These are phyloP conservation scores for Bipolaris victoriae DNA, from an alignment of 2,329 filamentous ascomycete genomes.

Conservation along the genomic window DNA sequence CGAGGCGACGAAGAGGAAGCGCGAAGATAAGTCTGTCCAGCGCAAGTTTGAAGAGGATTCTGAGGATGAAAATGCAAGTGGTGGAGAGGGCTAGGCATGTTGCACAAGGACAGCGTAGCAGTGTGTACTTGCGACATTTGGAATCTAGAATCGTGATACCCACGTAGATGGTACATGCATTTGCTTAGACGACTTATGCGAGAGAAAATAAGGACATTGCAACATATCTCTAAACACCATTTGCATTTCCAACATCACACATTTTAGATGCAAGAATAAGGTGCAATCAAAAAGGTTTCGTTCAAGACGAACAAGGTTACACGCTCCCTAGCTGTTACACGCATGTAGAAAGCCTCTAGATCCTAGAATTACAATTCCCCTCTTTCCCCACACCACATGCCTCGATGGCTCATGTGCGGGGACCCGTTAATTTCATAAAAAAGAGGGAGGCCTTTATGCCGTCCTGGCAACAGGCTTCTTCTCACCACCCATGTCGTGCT, in stretches of 20 bases:
- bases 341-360: constrained; percentile 25
- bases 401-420: neutral
- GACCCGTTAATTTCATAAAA: neutral
- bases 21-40: constrained; percentile 36
- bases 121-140: too few relatives aligned
- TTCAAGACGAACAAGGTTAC: too few relatives aligned
- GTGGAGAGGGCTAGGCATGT: too few relatives aligned
- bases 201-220: too few relatives aligned
- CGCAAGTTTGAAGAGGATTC: constrained; percentile 42
- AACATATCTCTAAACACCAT: too few relatives aligned
- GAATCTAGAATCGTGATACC: too few relatives aligned
- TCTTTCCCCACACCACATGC: constrained; percentile 2
- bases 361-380: constrained; percentile 36
- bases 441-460: constrained; percentile 19
- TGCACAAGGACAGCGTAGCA: too few relatives aligned
- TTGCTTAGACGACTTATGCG: too few relatives aligned
- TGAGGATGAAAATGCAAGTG: constrained; percentile 45
- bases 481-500: constrained; percentile 51
- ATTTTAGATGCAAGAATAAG: too few relatives aligned
- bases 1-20: constrained; percentile 48
- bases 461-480: constrained; percentile 46
- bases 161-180: too few relatives aligned
- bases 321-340: neutral
- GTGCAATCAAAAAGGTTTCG: too few relatives aligned
- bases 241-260: too few relatives aligned